Evolutionary conservation across 1,284 basidiomycete genomes (phyloP), one percentile per base, ranked within the genome.

Genomic region (Fomitopsis palustris): DNA sequence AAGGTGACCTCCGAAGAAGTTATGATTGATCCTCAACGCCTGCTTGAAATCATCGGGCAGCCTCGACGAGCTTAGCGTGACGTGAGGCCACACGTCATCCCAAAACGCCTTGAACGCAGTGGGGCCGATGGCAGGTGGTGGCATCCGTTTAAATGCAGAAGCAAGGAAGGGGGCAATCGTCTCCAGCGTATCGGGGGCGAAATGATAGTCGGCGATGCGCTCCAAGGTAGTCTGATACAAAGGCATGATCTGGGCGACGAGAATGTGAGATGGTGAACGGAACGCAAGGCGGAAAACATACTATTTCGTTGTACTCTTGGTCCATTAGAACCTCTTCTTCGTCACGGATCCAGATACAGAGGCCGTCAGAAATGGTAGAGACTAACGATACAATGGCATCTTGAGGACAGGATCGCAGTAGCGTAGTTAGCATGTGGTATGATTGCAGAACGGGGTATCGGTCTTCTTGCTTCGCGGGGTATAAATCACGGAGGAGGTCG

Each of bases 321-420:
- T 76, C 73, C 4, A 72, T 65, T 49, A 86, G 69, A 16, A 74
- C 57, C 29, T 74, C 69, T 0, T 63, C 45, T 53, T 76, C 73
- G 62, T 87, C 85, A 49, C 73, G 74, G 31, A 86, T 76, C 86
- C 85, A 88, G 29, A 72, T 61, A 56, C 71, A 73, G 4, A 86
- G 64, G 25, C 81, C 69, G 19, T 72, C 64, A n/a, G 76, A 71
- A 39, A 83, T 67, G 2, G 62, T 59, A 17, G 64, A 64, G 10
- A 86, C 57, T 10, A 77, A 55, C 12, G 64, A 62, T 23, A 77
- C 62, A 21, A 75, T 65, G n/a, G 69, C 60, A 6, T 45, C 27
- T 6, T 63, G 57, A 1, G 72, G 64, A 29, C 65, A 66, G 10
- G 63, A 67, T 3, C 58, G 39, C 31, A 84, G 65, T 19, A 78